Evolutionary conservation across 2,329 filamentous ascomycete genomes (phyloP).

Genomic region (Leptographium flavum): DNA sequence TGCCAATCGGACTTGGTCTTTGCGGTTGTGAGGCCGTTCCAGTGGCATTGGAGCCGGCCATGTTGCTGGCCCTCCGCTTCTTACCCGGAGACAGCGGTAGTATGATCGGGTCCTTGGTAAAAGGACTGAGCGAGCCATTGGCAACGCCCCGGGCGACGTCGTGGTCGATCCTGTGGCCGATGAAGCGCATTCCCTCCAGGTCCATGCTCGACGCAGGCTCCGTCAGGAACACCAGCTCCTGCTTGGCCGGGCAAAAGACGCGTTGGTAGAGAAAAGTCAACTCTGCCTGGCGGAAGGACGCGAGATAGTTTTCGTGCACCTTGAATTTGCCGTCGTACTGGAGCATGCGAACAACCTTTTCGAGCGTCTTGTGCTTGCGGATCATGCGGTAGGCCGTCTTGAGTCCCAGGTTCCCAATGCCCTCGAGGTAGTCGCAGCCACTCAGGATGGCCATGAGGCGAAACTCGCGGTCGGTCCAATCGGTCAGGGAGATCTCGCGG

Average conservation of each 20-base stretch:
- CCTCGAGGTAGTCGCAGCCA: conserved; percentile 88
- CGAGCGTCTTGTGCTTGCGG: conserved; percentile 77
- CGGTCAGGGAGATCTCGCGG: conserved; percentile 74
- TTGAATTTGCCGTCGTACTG: conserved; percentile 80
- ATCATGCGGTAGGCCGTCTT: conserved; percentile 89
- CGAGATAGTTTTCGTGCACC: conserved; percentile 68
- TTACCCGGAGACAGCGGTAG: conserved; percentile 25
- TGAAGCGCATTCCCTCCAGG: conserved; percentile 61
- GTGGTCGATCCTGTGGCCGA: conserved; percentile 59
- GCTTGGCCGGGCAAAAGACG: conserved; percentile 69
- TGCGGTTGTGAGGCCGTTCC: conserved; percentile 7
- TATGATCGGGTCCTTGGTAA: conserved; percentile 59
- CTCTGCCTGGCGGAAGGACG: conserved; percentile 74
- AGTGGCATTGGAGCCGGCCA: conserved; percentile 14
- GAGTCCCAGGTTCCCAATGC: conserved; percentile 71
- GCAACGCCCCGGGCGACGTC: conserved; percentile 62
- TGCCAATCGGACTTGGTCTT: conserved; percentile 17
- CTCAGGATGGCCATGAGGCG: conserved; percentile 91
- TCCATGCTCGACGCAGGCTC: conserved; percentile 48
- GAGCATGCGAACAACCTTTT: conserved; percentile 66
- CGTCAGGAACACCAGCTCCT: conserved; percentile 62
- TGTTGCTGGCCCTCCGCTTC: conserved; percentile 20
- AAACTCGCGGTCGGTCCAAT: conserved; percentile 87
- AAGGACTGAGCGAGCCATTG: conserved; percentile 71
- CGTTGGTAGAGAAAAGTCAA: conserved; percentile 88